Base-by-base conservation (phyloP, 2,329 filamentous ascomycete genomes). In the Fusarium ambrosium region DNA sequence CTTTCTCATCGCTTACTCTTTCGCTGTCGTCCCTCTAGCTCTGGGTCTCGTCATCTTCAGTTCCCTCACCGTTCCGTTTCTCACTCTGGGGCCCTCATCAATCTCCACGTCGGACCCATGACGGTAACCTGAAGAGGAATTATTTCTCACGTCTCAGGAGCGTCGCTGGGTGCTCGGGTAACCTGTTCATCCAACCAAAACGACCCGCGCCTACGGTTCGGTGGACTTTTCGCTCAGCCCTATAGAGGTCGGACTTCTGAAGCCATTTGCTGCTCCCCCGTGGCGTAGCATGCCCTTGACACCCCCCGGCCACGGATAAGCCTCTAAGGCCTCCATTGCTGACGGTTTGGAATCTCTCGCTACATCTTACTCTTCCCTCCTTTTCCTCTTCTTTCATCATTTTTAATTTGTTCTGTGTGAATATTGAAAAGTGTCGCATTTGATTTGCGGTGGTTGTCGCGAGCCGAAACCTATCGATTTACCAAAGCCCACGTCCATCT, bases 321-420 rank as follows among this genome's bases (percentile, higher is more conserved):
- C 69, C 68, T 75, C 67, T 48, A 72, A 77, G 73, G 71, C 77
- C 76, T 78, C 77, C 77, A n/a, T 74, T 78, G 77, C 77, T 78
- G 76, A 78, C 77, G 71, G 64, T 66, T 67, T 62, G 63, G 67
- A 73, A 22, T 62, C 67, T 64, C 43, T 64, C 66, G 58, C 43
- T 64, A 75, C 58, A 66, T 67, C 69, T 69, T 51, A 64, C 62
- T 71, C 27, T 16, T 22, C 24, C 53, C 62, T 69, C 60, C 70
- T 64, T 73, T 59, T 73, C 56, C 43, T 68, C 48, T 56, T 58
- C 62, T 62, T 66, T 60, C 51, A 43, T 29, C 63, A 10, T 36
- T 70, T 53, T 24, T 56, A 27, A 32, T 63, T 36, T 45, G 62
- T 63, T 62, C 45, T 11, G 43, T 71, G 29, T 7, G 37, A 67